These are phyloP conservation scores for Candida freyschussii DNA, from an alignment of 1,139 yeast genomes.

Conservation along the genomic window DNA sequence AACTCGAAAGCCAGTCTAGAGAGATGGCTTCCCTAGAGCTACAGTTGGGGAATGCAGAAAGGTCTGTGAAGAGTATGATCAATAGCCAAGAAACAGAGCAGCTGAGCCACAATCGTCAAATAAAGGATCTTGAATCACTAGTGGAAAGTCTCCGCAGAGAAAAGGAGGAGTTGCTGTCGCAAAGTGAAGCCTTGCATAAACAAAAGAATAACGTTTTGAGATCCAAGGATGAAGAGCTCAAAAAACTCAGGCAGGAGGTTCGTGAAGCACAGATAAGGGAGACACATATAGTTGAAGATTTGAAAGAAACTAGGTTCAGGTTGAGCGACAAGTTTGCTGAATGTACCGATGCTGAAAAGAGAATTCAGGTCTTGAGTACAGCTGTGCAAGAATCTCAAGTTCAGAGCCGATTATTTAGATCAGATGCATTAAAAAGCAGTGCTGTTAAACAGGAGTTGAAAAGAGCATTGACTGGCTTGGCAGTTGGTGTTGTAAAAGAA, in stretches of 20 bases:
- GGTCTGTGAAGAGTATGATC: slow-evolving; percentile 1
- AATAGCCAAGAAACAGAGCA: not conserved
- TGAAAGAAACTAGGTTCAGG: slow-evolving; percentile 10
- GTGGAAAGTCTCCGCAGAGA: slow-evolving; percentile 1
- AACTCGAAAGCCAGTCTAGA: slow-evolving; percentile 2
- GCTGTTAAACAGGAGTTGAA: slow-evolving; percentile 12
- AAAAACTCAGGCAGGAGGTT: not conserved
- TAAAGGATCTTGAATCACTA: not conserved
- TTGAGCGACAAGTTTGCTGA: slow-evolving; percentile 13
- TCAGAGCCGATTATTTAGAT: slow-evolving; percentile 8
- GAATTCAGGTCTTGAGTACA: slow-evolving; percentile 3
- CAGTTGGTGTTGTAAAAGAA: slow-evolving; percentile 7
- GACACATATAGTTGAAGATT: slow-evolving; percentile 2
- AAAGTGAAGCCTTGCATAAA: not conserved
- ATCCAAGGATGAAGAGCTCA: slow-evolving; percentile 3
- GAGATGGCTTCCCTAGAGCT: slow-evolving; percentile 1
- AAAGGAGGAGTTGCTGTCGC: not conserved
- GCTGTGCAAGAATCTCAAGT: slow-evolving; percentile 6
- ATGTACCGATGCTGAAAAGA: slow-evolving; percentile 4
- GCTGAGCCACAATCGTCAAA: not conserved
- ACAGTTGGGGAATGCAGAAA: not conserved
- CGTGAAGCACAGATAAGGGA: slow-evolving; percentile 1
- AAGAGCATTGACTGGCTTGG: slow-evolving; percentile 7
- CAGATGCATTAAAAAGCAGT: slow-evolving; percentile 10
- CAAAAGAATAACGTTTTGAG: not conserved